Evolutionary conservation across 2,329 filamentous ascomycete species (phyloP), one percentile per base, ranked within the genome.

Genomic region (Endoconidiophora laricicola): DNA sequence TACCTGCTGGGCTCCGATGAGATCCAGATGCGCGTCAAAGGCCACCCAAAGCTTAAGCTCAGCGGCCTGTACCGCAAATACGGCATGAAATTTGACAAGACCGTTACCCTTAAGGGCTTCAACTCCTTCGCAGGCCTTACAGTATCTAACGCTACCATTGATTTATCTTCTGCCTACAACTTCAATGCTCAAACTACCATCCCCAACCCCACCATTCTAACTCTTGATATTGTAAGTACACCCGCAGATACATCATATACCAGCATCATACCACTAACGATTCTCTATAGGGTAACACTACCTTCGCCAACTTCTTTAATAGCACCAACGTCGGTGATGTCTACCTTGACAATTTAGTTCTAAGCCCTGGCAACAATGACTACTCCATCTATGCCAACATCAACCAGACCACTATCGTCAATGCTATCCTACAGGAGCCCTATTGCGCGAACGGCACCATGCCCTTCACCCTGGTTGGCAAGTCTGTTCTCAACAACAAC

Each of bases 141-240:
- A 26, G 70, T 80, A 52, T 66, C 62, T 48, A 64, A 74, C 39
- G 68, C 73, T 54, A 63, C 63, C 40, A 69, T 81, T 55, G 61
- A 66, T 33, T 57, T 69, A 24, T 52, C 58, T 55, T 37, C 37
- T 9, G 36, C 44, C 41, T 51, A 57, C 59, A 84, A 83, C 65
- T 79, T 84, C 63, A 64, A 70, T 47, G 79, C 71, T 56, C 71
- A 66, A 12, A 70, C 72, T 52, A 66, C 66, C 51, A 78, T 84
- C 46, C 78, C 76, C 56, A 85, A 84, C 61, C 70, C 69, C 5
- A 81, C 79, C 1, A 63, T 74, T 47, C 69, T 81, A 59, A 76
- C 71, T n/a, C 68, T 84, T 48, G 72, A 80, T 33, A 72, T 84
- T 57, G 75, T 78, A 65, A 64, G 72, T 66, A 29, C 14, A 44